Evolutionary conservation across 148 eudicot species (phyloP).

Genomic region (Rhododendron williamsianum): DNA sequence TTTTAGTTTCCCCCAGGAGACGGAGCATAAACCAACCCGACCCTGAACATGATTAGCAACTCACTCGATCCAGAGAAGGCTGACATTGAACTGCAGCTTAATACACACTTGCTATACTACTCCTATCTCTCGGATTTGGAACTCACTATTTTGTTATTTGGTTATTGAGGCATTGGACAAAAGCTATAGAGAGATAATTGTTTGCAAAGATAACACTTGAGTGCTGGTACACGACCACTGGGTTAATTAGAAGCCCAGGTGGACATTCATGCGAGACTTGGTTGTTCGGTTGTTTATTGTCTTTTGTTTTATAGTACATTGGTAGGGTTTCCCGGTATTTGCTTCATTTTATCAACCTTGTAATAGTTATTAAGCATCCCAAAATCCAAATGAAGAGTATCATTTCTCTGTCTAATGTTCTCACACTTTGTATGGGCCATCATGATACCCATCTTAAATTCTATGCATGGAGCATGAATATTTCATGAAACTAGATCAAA

Average conservation of each 20-base stretch:
- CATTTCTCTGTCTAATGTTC: neutral
- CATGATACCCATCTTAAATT: no score
- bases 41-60: neutral
- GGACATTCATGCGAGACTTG: neutral
- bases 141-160: neutral
- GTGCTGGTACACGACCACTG: neutral
- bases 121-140: neutral
- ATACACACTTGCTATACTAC: neutral
- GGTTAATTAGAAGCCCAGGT: neutral
- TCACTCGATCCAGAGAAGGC: neutral
- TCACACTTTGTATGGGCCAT: no score
- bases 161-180: neutral
- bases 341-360: no score
- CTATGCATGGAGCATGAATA: neutral
- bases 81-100: neutral
- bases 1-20: neutral
- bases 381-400: no score
- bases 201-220: neutral
- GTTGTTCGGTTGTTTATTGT: neutral
- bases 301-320: neutral
- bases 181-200: neutral
- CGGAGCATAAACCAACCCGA: neutral
- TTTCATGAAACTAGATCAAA: neutral
- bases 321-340: no score
- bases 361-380: no score